Evolutionary conservation across 2,329 filamentous ascomycete genomes (phyloP).

Genomic region (Ophiostoma quercus): DNA sequence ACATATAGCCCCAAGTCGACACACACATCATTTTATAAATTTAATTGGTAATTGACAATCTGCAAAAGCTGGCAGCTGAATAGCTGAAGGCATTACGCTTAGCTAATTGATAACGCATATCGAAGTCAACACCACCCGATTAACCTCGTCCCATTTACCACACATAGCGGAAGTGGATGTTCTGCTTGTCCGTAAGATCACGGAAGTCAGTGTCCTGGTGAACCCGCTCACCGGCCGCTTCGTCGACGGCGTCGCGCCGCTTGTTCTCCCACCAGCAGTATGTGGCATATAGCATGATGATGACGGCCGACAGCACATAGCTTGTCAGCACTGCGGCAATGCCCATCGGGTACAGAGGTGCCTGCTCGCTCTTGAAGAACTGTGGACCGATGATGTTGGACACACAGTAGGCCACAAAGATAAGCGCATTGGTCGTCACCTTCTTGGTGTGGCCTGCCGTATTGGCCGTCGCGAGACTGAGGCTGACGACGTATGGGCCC

Average conservation of each 20-base stretch:
- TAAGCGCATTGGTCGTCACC: conserved; percentile 51
- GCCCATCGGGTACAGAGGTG: conserved; percentile 56
- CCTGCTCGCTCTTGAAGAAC: conserved; percentile 53
- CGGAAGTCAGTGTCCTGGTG: conserved; percentile 26
- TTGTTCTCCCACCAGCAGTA: conserved; percentile 44
- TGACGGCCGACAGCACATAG: conserved; percentile 41
- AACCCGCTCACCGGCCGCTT: neutral
- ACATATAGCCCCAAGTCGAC: neutral
- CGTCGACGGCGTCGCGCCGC: conserved; percentile 41
- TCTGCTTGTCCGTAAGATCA: conserved; percentile 30
- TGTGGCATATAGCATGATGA: conserved; percentile 46
- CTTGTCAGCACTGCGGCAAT: conserved; percentile 49
- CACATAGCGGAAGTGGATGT: conserved; percentile 29
- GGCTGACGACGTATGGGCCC: conserved; percentile 36
- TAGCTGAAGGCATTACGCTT: neutral
- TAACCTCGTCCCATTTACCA: neutral
- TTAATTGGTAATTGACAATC: neutral
- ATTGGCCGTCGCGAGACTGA: conserved; percentile 46
- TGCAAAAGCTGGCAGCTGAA: neutral
- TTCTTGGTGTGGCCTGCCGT: conserved; percentile 51
- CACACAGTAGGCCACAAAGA: conserved; percentile 46
- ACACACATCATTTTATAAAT: neutral
- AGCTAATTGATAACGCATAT: neutral
- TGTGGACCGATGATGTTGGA: conserved; percentile 53
- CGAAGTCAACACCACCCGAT: neutral